A percentile compares a stretch with the other conserved stretches of the same genome.
Evolutionary conservation across 306 rosid genomes (phyloP).

Genomic region (Alnus glutinosa): DNA sequence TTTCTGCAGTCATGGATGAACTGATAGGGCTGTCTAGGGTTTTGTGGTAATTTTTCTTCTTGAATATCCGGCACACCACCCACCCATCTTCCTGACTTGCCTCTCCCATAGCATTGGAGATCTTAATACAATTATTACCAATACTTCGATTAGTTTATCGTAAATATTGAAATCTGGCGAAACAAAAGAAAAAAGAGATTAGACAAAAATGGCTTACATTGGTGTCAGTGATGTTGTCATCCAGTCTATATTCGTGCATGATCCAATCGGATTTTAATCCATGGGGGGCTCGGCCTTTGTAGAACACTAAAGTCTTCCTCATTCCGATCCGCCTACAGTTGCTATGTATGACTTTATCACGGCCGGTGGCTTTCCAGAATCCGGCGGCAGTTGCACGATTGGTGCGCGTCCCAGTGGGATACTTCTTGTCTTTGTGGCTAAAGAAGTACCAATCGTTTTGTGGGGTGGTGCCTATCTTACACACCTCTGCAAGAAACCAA

Average conservation of each 20-base stretch:
- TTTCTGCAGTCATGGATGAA: slow-evolving; percentile 36
- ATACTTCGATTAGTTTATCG: too few species aligned
- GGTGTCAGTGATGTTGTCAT: slow-evolving; percentile 47
- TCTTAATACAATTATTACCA: slow-evolving; percentile 22
- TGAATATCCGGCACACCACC: slow-evolving; percentile 95
- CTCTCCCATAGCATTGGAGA: slow-evolving; percentile 59
- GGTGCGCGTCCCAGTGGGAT: slow-evolving; percentile 91
- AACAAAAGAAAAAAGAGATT: not conserved
- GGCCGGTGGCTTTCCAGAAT: slow-evolving; percentile 97
- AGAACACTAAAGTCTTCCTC: slow-evolving; percentile 94
- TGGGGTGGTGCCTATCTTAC: slow-evolving; percentile 93
- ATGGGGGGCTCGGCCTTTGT: slow-evolving; percentile 94
- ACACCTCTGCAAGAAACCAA: slow-evolving; percentile 51
- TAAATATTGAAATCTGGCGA: too few species aligned
- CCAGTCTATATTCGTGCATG: slow-evolving; percentile 94
- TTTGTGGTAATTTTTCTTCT: slow-evolving; percentile 83
- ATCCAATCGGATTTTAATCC: slow-evolving; percentile 95
- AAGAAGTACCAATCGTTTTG: slow-evolving; percentile 97
- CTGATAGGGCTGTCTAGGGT: slow-evolving; percentile 59
- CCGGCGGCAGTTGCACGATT: slow-evolving; percentile 91
- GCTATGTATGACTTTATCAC: slow-evolving; percentile 80
- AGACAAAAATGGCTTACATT: slow-evolving; percentile 43
- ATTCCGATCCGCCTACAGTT: slow-evolving; percentile 76
- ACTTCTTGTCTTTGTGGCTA: slow-evolving; percentile 96
- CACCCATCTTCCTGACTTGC: slow-evolving; percentile 78